phyloP scores from a whole-genome alignment of 2,329 filamentous ascomycete species.

The Paecilomyces formosus region DNA sequence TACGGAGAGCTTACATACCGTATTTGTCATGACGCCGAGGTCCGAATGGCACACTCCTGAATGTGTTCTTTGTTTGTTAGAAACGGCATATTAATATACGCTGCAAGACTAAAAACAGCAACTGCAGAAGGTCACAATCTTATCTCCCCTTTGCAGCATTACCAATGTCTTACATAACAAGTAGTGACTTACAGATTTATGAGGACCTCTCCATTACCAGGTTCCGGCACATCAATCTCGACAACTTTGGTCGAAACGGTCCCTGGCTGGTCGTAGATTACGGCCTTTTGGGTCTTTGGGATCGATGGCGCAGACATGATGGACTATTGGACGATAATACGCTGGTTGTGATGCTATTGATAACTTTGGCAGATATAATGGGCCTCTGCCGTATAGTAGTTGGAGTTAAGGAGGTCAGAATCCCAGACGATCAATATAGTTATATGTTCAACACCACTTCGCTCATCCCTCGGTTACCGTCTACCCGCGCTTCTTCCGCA shows the following conservation, averaged over 20 bases:
- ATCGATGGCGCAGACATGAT: constrained; percentile 15
- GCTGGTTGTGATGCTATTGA: not conserved
- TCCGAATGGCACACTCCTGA: constrained; percentile 61
- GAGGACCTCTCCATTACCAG: constrained; percentile 55
- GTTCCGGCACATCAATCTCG: constrained; percentile 58
- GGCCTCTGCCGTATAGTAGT: not conserved
- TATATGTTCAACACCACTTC: not conserved
- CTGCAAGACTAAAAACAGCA: not conserved
- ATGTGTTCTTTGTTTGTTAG: constrained; percentile 41
- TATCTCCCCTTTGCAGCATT: not conserved
- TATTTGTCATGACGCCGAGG: constrained; percentile 48
- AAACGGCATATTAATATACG: not conserved
- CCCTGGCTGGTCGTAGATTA: constrained; percentile 59
- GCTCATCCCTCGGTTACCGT: not conserved
- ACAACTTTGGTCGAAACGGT: constrained; percentile 57
- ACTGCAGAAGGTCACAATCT: not conserved
- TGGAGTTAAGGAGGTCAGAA: not conserved
- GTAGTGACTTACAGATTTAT: constrained; percentile 48
- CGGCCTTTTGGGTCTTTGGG: constrained; percentile 56
- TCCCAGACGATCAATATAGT: not conserved
- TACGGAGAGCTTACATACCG: constrained; percentile 11
- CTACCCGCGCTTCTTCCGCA: not conserved
- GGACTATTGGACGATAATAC: not conserved
- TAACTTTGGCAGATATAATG: not conserved
- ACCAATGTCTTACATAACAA: not conserved